Base-by-base conservation (phyloP, 2,329 filamentous ascomycete species). In the Ophiostoma montium region DNA sequence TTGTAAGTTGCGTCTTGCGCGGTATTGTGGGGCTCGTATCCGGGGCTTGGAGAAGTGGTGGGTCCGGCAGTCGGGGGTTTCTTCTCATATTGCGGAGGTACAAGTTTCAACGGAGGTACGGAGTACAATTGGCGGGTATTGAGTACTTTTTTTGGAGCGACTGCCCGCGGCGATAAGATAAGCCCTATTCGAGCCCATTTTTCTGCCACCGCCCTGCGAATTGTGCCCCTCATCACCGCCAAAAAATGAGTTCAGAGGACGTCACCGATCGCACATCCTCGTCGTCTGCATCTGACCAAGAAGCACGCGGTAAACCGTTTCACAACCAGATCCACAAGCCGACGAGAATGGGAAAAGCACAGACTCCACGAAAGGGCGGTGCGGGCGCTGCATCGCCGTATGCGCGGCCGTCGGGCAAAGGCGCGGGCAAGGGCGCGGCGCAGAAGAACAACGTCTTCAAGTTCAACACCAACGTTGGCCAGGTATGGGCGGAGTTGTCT, bases 391-490 rank as follows among this genome's bases (percentile, higher is more conserved):
- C 60, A 19, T 56, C 60, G 43, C 68, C 68, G 15, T 65, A 65
- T 53, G 57, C 64, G 31, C 62, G 62, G 11, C 42, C 42, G 11
- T n/a, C 13, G 6, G 39, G 39, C 39, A 27, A 27, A 15, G 39
- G 39, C 21, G 38, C 41, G n/a, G 27, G 42, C 42, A 44, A 43
- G 39, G 39, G 39, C n/a, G 53, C 54, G 13, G 47, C 50, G 52
- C 43, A 55, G 23, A 70, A 70, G 60, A 88, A 94, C 69, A 89
- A 86, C 59, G 86, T 95, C 66, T 96, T 96, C 78, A 94, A 94
- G 65, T 94, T 95, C 79, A 95, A 94, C 71, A 92, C 84, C 58
- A 72, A 90, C 64, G 78, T 92, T 56, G 88, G 90, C 58, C 73
- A 77, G 53, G 55, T 55, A 53, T 10, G 53, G 27, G 19, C n/a